Evolutionary conservation across 345 rosid species (phyloP).

Genomic region (Salix arbutifolia): DNA sequence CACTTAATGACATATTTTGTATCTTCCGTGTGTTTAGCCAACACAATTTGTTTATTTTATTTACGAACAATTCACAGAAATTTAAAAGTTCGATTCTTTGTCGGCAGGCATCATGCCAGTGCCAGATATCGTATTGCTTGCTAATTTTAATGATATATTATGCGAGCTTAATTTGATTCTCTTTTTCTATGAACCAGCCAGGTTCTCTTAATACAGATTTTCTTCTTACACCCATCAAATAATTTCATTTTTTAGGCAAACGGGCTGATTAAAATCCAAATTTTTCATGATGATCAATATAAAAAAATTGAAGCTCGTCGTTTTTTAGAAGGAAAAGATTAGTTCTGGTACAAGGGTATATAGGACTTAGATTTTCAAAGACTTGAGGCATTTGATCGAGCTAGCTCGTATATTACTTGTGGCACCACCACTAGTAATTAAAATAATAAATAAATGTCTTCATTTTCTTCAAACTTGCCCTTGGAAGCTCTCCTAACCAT

Average conservation of each 20-base stretch:
- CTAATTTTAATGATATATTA: neutral
- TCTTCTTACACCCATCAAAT: too few species aligned
- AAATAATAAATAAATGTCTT: neutral
- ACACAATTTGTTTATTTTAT: neutral
- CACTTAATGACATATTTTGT: constrained; percentile 12
- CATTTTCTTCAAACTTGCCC: neutral
- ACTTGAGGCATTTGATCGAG: neutral
- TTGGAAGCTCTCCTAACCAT: neutral
- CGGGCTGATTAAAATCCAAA: too few species aligned
- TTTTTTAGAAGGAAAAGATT: neutral
- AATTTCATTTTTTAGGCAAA: too few species aligned
- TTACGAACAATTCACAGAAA: neutral
- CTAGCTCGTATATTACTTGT: neutral
- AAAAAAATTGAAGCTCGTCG: too few species aligned
- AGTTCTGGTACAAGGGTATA: neutral
- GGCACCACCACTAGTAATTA: neutral
- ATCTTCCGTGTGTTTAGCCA: constrained; percentile 12
- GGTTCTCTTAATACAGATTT: too few species aligned
- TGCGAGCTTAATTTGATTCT: neutral
- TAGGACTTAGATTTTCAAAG: neutral
- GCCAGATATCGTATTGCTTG: too few species aligned
- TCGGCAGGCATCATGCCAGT: constrained; percentile 22
- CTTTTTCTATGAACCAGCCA: neutral
- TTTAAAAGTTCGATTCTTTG: constrained; percentile 16
- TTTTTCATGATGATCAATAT: too few species aligned